Percentiles rank a stretch among this genome's conserved stretches.
These are phyloP conservation scores for Epicoccum sorghinum DNA, from an alignment of 2,329 filamentous ascomycete species.

Conservation along the genomic window DNA sequence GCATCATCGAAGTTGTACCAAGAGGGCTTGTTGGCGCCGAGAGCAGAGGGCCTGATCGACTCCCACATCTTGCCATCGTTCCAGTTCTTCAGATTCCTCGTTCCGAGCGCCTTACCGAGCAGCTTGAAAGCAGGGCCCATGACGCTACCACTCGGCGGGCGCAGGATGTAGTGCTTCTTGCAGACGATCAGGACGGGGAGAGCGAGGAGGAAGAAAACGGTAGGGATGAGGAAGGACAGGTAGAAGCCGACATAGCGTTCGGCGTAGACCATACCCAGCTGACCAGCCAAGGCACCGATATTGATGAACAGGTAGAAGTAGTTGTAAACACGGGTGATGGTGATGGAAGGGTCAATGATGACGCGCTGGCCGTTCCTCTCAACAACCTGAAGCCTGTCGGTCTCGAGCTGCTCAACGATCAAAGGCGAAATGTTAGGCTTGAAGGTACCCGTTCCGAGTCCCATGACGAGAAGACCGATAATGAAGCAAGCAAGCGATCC, in stretches of 20 bases:
- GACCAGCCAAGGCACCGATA: conserved; percentile 44
- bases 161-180: conserved; percentile 65
- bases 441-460: conserved; percentile 71
- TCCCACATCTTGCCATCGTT: conserved; percentile 67
- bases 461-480: conserved; percentile 65
- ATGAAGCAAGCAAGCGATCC: conserved; percentile 63
- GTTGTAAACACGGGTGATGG: conserved; percentile 72
- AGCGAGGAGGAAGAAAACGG: conserved; percentile 65
- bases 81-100: conserved; percentile 61
- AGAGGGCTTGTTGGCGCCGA: conserved; percentile 61
- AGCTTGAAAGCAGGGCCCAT: conserved; percentile 69
- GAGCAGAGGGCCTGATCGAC: conserved; percentile 67
- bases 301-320: conserved; percentile 50
- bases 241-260: conserved; percentile 69
- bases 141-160: conserved; percentile 71
- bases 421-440: conserved; percentile 68
- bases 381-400: conserved; percentile 57
- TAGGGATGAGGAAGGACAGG: conserved; percentile 72
- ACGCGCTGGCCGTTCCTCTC: conserved; percentile 60
- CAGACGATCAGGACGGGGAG: conserved; percentile 65
- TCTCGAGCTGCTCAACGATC: conserved; percentile 68
- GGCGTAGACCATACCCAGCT: conserved; percentile 48
- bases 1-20: conserved; percentile 84
- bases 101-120: conserved; percentile 57
- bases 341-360: conserved; percentile 70